A percentile compares a stretch with the other conserved stretches of the same genome.
phyloP scores from a whole-genome alignment of 164 flowering plant species.

The Liquidambar formosana region DNA sequence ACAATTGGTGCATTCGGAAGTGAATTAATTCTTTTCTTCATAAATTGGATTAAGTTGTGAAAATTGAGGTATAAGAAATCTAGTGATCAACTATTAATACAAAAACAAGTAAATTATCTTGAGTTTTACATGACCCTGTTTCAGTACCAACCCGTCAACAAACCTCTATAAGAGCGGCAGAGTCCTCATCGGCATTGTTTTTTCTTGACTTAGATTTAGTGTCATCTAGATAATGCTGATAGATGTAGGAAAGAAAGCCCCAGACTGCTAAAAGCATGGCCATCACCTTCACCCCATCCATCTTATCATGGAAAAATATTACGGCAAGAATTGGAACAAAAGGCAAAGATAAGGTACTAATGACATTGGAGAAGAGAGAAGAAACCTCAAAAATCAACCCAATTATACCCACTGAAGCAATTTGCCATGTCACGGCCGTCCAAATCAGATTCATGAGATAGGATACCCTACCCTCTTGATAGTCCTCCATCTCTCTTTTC shows the following conservation, averaged over 20 bases:
- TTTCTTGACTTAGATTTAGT: slow-evolving; percentile 4
- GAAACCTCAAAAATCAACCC: slow-evolving; percentile 36
- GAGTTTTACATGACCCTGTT: not conserved
- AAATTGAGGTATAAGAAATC: no score
- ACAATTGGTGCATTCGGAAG: no score
- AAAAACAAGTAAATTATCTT: no score
- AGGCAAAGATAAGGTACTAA: slow-evolving; percentile 35
- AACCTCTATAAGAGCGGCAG: slow-evolving; percentile 1
- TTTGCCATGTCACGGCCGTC: slow-evolving; percentile 34
- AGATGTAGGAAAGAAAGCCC: slow-evolving; percentile 38
- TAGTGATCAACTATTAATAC: no score
- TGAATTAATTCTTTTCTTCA: no score
- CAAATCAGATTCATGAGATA: slow-evolving; percentile 33
- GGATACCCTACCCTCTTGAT: slow-evolving; percentile 17
- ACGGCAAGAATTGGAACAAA: slow-evolving; percentile 31
- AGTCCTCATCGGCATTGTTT: not conserved
- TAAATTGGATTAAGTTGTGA: no score
- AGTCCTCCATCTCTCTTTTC: slow-evolving; percentile 25
- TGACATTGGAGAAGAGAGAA: slow-evolving; percentile 38
- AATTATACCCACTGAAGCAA: slow-evolving; percentile 26
- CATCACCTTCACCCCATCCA: slow-evolving; percentile 35
- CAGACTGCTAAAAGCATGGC: slow-evolving; percentile 35
- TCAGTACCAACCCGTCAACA: not conserved
- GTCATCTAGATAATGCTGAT: slow-evolving; percentile 35
- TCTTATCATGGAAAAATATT: slow-evolving; percentile 32